Conservation (phyloP, 2,329 filamentous ascomycete genomes). For the Penicillium capsulatum region DNA sequence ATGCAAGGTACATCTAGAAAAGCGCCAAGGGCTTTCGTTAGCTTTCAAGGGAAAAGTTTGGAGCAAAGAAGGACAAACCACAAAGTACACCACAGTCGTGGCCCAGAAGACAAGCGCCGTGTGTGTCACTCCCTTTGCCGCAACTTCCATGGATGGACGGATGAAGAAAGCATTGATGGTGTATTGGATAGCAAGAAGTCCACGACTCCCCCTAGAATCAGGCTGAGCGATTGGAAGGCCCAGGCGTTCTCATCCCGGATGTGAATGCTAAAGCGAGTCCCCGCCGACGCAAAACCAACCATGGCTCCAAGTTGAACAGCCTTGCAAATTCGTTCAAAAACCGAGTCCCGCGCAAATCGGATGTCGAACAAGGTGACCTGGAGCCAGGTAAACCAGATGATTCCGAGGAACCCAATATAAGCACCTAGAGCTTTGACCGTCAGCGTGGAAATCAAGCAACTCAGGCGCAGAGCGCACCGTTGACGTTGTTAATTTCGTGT, state of each 20-base stretch:
- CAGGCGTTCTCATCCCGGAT: slow-evolving; percentile 39
- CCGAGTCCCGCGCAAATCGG: slow-evolving; percentile 60
- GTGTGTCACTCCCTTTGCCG: slow-evolving; percentile 26
- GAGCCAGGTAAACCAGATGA: slow-evolving; percentile 68
- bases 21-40: neutral
- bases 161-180: slow-evolving; percentile 35
- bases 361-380: slow-evolving; percentile 62
- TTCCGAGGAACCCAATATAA: slow-evolving; percentile 53
- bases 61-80: slow-evolving; percentile 19
- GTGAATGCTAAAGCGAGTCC: slow-evolving; percentile 43
- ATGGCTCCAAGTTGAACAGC: slow-evolving; percentile 60
- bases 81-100: slow-evolving; percentile 28
- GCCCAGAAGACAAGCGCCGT: slow-evolving; percentile 29
- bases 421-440: slow-evolving; percentile 36
- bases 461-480: slow-evolving; percentile 26
- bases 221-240: slow-evolving; percentile 43
- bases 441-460: slow-evolving; percentile 4
- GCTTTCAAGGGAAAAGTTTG: too few species aligned
- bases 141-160: slow-evolving; percentile 22
- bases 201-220: slow-evolving; percentile 51
- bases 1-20: slow-evolving; percentile 34
- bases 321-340: slow-evolving; percentile 59
- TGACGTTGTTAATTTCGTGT: slow-evolving; percentile 52
- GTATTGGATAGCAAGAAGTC: slow-evolving; percentile 55
- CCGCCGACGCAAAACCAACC: slow-evolving; percentile 61